Base-by-base conservation (phyloP, 2,329 filamentous ascomycete genomes). In the Talaromyces marneffei region DNA sequence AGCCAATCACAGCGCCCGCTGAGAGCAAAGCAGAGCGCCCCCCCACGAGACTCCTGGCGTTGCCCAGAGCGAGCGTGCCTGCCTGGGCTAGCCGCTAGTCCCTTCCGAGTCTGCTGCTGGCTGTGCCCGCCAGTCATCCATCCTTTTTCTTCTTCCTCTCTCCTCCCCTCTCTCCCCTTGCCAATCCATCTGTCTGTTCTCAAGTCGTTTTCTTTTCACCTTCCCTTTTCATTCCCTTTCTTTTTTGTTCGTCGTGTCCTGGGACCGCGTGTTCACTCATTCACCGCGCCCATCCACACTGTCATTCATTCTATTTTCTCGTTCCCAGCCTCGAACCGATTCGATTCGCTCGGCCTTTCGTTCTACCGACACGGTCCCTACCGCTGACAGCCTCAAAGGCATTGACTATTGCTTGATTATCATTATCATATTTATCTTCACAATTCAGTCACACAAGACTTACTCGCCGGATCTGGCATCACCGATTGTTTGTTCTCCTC, bases 181-280 rank as follows among this genome's bases (percentile, higher is more conserved):
- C 66, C 67, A 66, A 63, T 66, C 66, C 62, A 56, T 61, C 56
- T 63, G 64, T 62, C 67, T 63, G 68, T 67, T 63, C 66, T 66
- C 64, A 66, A 68, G 63, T 66, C 66, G 65, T 67, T 64, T 65
- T 66, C 64, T 67, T 63, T 64, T 68, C 63, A 57, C 63, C 53
- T 63, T 63, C 63, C 44, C 67, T 63, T 66, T 67, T 64, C 67
- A 68, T 65, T 66, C 66, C 65, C 67, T 64, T 65, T 65, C 64
- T 67, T 67, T 66, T 68, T 73, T 69, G 64, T 67, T 67, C 64
- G 57, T 65, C 66, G 62, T 65, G 66, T 67, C 66, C 70, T 67
- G 72, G 69, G 73, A 73, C 75, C 68, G 73, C 67, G 75, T 75
- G 78, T 79, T 79, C 79, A 80, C 79, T 82, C 79, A 72, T 81